These are phyloP conservation scores for Sarocladium strictum DNA, from an alignment of 2,329 filamentous ascomycete species.

Conservation along the genomic window DNA sequence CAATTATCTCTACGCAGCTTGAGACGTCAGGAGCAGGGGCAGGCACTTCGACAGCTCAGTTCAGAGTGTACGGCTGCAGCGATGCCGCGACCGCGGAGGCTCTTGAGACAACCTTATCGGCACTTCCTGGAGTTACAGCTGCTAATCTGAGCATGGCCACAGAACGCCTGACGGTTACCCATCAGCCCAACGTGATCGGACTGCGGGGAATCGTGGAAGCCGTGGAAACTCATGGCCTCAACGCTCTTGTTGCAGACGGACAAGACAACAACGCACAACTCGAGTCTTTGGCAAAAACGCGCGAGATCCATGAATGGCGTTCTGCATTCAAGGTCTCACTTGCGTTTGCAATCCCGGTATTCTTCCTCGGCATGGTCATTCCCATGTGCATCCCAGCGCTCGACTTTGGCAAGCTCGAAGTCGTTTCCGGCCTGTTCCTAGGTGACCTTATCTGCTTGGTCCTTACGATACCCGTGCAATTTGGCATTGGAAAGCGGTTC, in stretches of 20 bases:
- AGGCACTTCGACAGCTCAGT: slow-evolving; percentile 56
- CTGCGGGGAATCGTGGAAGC: slow-evolving; percentile 76
- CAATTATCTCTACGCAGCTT: slow-evolving; percentile 68
- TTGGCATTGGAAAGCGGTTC: slow-evolving; percentile 91
- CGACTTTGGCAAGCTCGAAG: slow-evolving; percentile 66
- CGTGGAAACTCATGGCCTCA: slow-evolving; percentile 77
- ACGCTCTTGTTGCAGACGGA: slow-evolving; percentile 81
- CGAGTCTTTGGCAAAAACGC: slow-evolving; percentile 91
- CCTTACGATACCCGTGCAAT: slow-evolving; percentile 90
- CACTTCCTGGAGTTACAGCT: slow-evolving; percentile 66
- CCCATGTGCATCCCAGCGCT: slow-evolving; percentile 75
- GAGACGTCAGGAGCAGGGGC: slow-evolving; percentile 47
- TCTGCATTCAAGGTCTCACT: slow-evolving; percentile 72
- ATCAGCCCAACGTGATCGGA: slow-evolving; percentile 66
- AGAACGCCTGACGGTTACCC: slow-evolving; percentile 66
- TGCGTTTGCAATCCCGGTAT: slow-evolving; percentile 81
- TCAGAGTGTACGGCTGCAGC: slow-evolving; percentile 77
- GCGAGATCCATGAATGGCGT: slow-evolving; percentile 91
- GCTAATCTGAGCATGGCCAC: slow-evolving; percentile 68
- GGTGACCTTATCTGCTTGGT: slow-evolving; percentile 79
- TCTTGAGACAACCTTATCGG: slow-evolving; percentile 62
- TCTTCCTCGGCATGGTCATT: slow-evolving; percentile 87
- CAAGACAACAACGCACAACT: slow-evolving; percentile 97
- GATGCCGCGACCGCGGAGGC: slow-evolving; percentile 66
- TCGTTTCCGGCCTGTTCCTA: slow-evolving; percentile 74